Percentiles rank a stretch among this genome's conserved stretches.
Evolutionary conservation across 2,329 filamentous ascomycete genomes (phyloP).

Genomic region (Stemphylium beticola): DNA sequence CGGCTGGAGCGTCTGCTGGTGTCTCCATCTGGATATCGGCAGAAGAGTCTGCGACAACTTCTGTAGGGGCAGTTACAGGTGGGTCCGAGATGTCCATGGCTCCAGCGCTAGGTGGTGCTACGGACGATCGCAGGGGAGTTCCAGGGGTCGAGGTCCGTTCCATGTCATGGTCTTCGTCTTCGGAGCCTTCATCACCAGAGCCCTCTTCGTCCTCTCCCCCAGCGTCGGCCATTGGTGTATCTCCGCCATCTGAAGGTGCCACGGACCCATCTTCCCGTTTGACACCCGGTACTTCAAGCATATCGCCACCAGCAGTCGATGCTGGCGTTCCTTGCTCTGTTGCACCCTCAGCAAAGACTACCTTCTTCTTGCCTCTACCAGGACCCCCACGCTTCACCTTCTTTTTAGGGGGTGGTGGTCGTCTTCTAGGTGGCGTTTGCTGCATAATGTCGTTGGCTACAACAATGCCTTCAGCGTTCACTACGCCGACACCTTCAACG

Average conservation of each 20-base stretch:
- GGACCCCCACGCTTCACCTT: slow-evolving; percentile 78
- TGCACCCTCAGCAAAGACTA: slow-evolving; percentile 62
- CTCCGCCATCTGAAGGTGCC: slow-evolving; percentile 44
- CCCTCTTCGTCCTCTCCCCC: slow-evolving; percentile 54
- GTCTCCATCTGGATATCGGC: background rate
- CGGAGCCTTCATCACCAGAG: slow-evolving; percentile 55
- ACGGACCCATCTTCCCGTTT: slow-evolving; percentile 51
- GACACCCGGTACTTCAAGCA: slow-evolving; percentile 34
- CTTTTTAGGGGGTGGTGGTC: slow-evolving; percentile 77
- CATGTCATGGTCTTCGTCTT: slow-evolving; percentile 56
- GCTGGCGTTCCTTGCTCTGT: slow-evolving; percentile 36
- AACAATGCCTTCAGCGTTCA: slow-evolving; percentile 66
- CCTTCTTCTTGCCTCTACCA: slow-evolving; percentile 80
- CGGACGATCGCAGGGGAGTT: slow-evolving; percentile 34
- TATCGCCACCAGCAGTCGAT: slow-evolving; percentile 29
- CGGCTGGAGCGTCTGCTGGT: background rate
- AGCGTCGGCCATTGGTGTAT: slow-evolving; percentile 53
- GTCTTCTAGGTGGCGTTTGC: slow-evolving; percentile 63
- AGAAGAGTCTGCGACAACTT: background rate
- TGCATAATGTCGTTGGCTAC: slow-evolving; percentile 56
- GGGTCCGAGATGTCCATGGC: slow-evolving; percentile 18
- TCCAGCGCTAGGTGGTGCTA: slow-evolving; percentile 13
- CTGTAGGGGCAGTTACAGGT: slow-evolving; percentile 1
- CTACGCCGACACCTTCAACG: slow-evolving; percentile 65
- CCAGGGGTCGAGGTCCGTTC: slow-evolving; percentile 56